phyloP scores from a whole-genome alignment of 2,329 filamentous ascomycete genomes.

The Didymella pomorum region DNA sequence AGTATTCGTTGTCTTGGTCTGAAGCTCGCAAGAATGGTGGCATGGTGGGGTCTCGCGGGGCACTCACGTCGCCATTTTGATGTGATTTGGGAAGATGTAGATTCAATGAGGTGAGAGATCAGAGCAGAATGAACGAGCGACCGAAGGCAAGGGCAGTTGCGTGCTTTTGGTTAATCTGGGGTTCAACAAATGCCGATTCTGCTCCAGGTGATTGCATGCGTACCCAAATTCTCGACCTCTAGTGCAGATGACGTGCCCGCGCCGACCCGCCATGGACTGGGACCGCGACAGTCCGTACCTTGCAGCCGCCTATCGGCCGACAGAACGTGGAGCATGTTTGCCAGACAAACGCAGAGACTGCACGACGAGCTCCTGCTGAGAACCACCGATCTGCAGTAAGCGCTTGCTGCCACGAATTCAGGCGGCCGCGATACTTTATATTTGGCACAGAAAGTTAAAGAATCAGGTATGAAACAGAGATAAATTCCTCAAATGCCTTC shows the following conservation, averaged over 20 bases:
- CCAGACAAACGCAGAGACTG: background rate
- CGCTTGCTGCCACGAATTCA: no score
- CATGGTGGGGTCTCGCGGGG: constrained; percentile 41
- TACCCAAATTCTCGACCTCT: constrained; percentile 19
- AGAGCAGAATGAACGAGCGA: background rate
- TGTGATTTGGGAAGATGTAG: background rate
- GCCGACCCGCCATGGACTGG: constrained; percentile 20
- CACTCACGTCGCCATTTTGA: constrained; percentile 48
- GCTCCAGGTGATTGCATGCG: constrained; percentile 17
- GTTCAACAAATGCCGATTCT: constrained; percentile 18
- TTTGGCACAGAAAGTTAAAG: no score
- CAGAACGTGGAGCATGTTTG: constrained; percentile 1
- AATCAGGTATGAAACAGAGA: constrained; percentile 4
- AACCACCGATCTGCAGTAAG: background rate
- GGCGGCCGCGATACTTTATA: background rate
- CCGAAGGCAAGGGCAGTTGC: background rate
- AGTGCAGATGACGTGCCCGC: constrained; percentile 24
- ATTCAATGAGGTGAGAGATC: background rate
- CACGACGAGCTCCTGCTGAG: background rate
- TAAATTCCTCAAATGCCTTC: constrained; percentile 10
- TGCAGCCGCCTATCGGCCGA: constrained; percentile 18
- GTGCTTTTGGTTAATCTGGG: constrained; percentile 8
- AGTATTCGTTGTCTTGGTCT: constrained; percentile 8
- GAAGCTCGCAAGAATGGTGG: background rate
- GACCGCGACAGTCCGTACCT: constrained; percentile 21